Evolutionary conservation across 345 rosid genomes (phyloP).

Genomic region (Gossypioides kirkii): DNA sequence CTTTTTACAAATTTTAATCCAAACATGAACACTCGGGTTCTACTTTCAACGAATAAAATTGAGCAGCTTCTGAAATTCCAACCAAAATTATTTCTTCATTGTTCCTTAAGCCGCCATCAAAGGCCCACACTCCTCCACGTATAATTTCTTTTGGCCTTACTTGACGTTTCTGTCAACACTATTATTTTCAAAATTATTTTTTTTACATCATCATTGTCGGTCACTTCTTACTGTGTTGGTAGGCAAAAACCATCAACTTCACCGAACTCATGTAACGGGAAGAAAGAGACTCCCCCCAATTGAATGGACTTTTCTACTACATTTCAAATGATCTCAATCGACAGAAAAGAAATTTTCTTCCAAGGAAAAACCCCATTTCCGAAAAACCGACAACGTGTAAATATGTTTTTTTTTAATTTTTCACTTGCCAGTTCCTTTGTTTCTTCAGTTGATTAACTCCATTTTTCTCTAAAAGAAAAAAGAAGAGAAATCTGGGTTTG

Average conservation of each 20-base stretch:
- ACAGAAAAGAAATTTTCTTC: background rate
- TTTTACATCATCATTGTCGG: slow-evolving; percentile 6
- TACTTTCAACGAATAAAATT: background rate
- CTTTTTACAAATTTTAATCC: too few relatives aligned
- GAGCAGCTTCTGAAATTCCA: background rate
- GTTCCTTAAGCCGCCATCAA: background rate
- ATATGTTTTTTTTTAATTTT: too few relatives aligned
- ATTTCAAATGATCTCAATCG: background rate
- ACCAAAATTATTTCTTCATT: background rate
- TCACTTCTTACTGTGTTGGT: background rate
- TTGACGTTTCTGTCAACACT: too few relatives aligned
- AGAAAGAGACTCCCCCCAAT: background rate
- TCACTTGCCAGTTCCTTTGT: background rate
- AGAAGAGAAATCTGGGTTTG: background rate
- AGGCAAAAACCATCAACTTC: background rate
- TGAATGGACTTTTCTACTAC: background rate
- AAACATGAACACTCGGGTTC: background rate
- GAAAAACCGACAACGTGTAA: background rate
- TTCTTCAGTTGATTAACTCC: background rate
- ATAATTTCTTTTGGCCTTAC: too few relatives aligned
- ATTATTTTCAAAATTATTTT: background rate
- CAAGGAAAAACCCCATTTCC: background rate
- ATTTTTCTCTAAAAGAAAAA: too few relatives aligned
- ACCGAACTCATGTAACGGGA: background rate
- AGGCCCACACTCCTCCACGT: background rate